Conservation (phyloP, 2,329 filamentous ascomycete species). For the Colletotrichum salicis region DNA sequence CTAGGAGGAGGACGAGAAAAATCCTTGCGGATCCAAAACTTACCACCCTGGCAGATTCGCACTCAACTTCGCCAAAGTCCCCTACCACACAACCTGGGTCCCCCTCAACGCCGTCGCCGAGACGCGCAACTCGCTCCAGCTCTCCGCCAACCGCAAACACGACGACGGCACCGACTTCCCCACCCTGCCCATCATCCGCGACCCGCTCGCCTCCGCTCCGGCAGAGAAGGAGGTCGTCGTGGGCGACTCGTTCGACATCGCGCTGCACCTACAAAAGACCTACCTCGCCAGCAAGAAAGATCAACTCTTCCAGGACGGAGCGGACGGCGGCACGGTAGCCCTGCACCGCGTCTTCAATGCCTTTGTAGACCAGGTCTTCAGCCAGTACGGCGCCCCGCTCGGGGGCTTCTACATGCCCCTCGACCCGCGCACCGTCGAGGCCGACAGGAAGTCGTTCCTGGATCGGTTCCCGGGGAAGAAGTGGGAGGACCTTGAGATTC, state of each 20-base stretch:
- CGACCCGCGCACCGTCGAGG: conserved; percentile 2
- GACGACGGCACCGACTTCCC: conserved; percentile 67
- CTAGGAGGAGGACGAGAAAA: neutral
- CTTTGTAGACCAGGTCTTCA: conserved; percentile 44
- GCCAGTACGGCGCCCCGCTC: conserved; percentile 2
- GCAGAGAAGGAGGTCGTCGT: conserved; percentile 41
- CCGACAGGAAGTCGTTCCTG: neutral
- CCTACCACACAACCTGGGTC: conserved; percentile 58
- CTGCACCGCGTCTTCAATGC: conserved; percentile 53
- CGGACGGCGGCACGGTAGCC: conserved; percentile 27
- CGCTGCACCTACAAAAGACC: conserved; percentile 64
- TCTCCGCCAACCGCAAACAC: conserved; percentile 63
- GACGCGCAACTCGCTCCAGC: conserved; percentile 57
- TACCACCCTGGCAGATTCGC: conserved; percentile 37
- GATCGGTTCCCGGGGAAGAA: neutral
- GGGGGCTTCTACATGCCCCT: neutral
- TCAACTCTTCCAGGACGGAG: conserved; percentile 56
- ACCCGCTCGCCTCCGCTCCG: conserved; percentile 47
- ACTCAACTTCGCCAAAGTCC: conserved; percentile 53
- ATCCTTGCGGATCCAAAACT: neutral
- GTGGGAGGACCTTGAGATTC: neutral
- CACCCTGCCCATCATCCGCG: conserved; percentile 68
- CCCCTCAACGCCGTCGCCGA: conserved; percentile 60
- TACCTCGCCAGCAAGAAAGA: conserved; percentile 60
- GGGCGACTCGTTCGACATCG: conserved; percentile 75